Evolutionary conservation across 345 rosid species (phyloP).

Genomic region (Jatropha curcas): DNA sequence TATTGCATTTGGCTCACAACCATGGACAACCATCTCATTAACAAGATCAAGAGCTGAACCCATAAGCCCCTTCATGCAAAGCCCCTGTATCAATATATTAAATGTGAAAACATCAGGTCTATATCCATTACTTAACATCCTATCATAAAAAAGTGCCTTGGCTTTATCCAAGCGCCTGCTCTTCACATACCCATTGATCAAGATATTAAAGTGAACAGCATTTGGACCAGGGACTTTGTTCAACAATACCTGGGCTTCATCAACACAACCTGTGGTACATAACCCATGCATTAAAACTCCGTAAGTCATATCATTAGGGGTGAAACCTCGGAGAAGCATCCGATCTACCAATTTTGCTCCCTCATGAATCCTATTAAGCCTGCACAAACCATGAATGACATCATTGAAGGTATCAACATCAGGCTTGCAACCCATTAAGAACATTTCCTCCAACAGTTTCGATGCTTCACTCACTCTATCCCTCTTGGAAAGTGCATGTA

Average conservation of each 20-base stretch:
- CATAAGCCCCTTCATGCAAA: slow-evolving; percentile 63
- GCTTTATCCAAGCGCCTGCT: slow-evolving; percentile 64
- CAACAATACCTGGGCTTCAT: slow-evolving; percentile 70
- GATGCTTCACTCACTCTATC: slow-evolving; percentile 65
- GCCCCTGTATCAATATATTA: slow-evolving; percentile 63
- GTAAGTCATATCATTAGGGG: slow-evolving; percentile 64
- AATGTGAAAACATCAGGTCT: slow-evolving; percentile 63
- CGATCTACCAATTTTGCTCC: slow-evolving; percentile 71
- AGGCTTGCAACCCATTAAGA: slow-evolving; percentile 77
- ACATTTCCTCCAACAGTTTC: slow-evolving; percentile 79
- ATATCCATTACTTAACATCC: slow-evolving; percentile 37
- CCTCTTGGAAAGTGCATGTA: slow-evolving; percentile 65
- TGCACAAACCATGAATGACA: slow-evolving; percentile 68
- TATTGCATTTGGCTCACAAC: slow-evolving; percentile 61
- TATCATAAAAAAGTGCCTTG: slow-evolving; percentile 42
- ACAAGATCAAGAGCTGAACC: slow-evolving; percentile 61
- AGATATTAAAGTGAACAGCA: slow-evolving; percentile 58
- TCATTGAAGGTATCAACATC: slow-evolving; percentile 82
- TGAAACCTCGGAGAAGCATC: slow-evolving; percentile 70
- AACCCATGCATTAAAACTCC: slow-evolving; percentile 68
- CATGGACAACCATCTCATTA: slow-evolving; percentile 48
- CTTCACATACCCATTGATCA: slow-evolving; percentile 71
- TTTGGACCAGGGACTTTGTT: slow-evolving; percentile 45
- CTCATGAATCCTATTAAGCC: slow-evolving; percentile 59
- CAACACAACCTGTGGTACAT: slow-evolving; percentile 59